These are phyloP conservation scores for Lachancea dasiensis DNA, from an alignment of 805 yeast genomes.

Conservation along the genomic window DNA sequence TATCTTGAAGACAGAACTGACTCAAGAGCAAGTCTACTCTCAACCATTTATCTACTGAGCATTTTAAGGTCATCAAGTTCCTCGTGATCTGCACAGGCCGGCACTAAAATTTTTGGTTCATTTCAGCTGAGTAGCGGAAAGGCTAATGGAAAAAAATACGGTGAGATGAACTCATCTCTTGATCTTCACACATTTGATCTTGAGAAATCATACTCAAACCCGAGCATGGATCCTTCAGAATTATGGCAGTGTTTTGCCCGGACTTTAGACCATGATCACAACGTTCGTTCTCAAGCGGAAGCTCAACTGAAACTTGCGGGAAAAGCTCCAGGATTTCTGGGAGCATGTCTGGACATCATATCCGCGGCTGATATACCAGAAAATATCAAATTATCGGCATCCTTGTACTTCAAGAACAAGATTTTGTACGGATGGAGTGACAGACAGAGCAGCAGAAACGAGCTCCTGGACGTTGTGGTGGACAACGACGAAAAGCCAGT, in stretches of 20 bases:
- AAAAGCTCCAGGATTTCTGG: conserved; percentile 62
- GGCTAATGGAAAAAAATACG: background rate
- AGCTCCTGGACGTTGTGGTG: conserved; percentile 33
- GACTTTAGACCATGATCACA: conserved; percentile 63
- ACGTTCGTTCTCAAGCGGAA: conserved; percentile 65
- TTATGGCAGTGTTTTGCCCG: conserved; percentile 74
- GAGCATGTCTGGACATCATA: conserved; percentile 76
- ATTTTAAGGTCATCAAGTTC: too few species aligned
- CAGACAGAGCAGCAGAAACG: conserved; percentile 23
- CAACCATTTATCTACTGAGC: conserved; percentile 26
- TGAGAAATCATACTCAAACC: background rate
- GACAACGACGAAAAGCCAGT: conserved; percentile 69
- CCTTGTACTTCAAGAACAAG: conserved; percentile 76
- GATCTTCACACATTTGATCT: conserved; percentile 4
- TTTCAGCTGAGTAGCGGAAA: too few species aligned
- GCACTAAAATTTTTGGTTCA: too few species aligned
- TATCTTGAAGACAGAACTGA: conserved; percentile 11
- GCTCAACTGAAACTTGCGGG: conserved; percentile 53
- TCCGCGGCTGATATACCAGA: conserved; percentile 44
- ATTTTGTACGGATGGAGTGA: conserved; percentile 58
- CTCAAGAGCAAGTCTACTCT: conserved; percentile 28
- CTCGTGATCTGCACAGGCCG: too few species aligned
- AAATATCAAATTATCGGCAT: conserved; percentile 62
- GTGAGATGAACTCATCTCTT: background rate
- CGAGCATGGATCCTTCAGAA: conserved; percentile 59